phyloP scores from a whole-genome alignment of 1,284 basidiomycete species.

The Athelia psychrophila region DNA sequence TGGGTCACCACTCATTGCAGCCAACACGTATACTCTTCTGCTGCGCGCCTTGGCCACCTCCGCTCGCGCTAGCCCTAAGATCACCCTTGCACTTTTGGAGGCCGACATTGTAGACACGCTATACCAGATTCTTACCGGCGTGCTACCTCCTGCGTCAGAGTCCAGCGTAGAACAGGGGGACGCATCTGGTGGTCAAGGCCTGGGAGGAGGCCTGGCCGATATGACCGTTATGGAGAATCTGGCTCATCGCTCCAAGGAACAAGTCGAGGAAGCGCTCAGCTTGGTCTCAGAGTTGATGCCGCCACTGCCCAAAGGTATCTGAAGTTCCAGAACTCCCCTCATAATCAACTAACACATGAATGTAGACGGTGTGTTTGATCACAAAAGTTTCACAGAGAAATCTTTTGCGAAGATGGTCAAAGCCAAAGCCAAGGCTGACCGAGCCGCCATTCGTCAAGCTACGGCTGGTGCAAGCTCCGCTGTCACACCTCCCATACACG shows the following conservation, averaged over 20 bases:
- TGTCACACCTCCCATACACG: conserved; percentile 17
- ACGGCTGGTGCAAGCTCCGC: conserved; percentile 22
- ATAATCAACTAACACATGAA: conserved; percentile 9
- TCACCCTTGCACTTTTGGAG: conserved; percentile 82
- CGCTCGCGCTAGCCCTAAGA: conserved; percentile 82
- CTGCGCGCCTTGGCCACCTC: conserved; percentile 84
- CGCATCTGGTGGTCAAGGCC: conserved; percentile 62
- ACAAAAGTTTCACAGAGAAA: conserved; percentile 88
- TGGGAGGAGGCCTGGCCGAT: conserved; percentile 85
- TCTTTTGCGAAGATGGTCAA: conserved; percentile 71
- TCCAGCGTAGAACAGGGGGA: conserved; percentile 63
- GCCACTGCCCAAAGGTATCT: conserved; percentile 81
- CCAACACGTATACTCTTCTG: conserved; percentile 87
- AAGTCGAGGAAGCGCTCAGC: conserved; percentile 88
- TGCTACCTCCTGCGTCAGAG: conserved; percentile 66
- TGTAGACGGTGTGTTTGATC: conserved; percentile 90
- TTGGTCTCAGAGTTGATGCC: conserved; percentile 89
- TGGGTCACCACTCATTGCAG: conserved; percentile 79
- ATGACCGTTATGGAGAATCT: conserved; percentile 98
- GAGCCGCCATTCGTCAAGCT: conserved; percentile 61
- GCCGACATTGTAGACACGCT: conserved; percentile 88
- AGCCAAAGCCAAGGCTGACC: conserved; percentile 74
- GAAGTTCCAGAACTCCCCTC: conserved; percentile 3
- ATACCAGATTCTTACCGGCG: conserved; percentile 92
- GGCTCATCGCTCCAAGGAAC: conserved; percentile 94